Percentiles rank a stretch among this genome's conserved stretches.
phyloP scores from a whole-genome alignment of 441 rosid genomes.

The Eutrema salsugineum region DNA sequence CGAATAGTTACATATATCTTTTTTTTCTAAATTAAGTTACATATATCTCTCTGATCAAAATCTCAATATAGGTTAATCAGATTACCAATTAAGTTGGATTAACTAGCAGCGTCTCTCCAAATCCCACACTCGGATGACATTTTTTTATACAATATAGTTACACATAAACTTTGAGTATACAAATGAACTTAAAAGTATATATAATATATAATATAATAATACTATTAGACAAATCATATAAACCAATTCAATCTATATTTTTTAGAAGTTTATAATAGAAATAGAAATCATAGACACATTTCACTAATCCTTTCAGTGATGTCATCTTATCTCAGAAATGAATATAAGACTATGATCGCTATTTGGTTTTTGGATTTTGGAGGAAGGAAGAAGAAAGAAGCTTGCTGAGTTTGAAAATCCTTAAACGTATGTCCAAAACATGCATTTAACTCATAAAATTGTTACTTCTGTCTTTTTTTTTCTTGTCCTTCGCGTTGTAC shows the following conservation, averaged over 20 bases:
- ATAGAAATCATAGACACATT: too few relatives aligned
- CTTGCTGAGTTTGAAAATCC: conserved; percentile 5
- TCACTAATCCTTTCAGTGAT: neutral
- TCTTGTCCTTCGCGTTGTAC: conserved; percentile 9
- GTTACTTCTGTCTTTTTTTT: neutral
- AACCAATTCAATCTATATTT: too few relatives aligned
- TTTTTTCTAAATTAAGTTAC: too few relatives aligned
- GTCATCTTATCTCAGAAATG: neutral
- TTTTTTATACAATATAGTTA: neutral
- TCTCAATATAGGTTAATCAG: too few relatives aligned
- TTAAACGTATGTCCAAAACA: conserved; percentile 6
- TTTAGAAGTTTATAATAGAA: too few relatives aligned
- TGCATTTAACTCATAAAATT: conserved; percentile 27
- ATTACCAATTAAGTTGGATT: neutral
- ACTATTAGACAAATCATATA: too few relatives aligned
- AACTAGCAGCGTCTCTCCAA: neutral
- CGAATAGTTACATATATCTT: too few relatives aligned
- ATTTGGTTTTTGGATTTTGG: conserved; percentile 2
- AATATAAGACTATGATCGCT: neutral
- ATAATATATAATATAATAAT: neutral
- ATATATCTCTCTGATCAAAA: too few relatives aligned
- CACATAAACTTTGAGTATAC: neutral
- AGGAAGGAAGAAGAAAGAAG: neutral
- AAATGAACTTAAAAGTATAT: neutral
- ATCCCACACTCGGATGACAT: neutral